phyloP scores from a whole-genome alignment of 2,329 filamentous ascomycete genomes.

The Xylariaceae sp. region DNA sequence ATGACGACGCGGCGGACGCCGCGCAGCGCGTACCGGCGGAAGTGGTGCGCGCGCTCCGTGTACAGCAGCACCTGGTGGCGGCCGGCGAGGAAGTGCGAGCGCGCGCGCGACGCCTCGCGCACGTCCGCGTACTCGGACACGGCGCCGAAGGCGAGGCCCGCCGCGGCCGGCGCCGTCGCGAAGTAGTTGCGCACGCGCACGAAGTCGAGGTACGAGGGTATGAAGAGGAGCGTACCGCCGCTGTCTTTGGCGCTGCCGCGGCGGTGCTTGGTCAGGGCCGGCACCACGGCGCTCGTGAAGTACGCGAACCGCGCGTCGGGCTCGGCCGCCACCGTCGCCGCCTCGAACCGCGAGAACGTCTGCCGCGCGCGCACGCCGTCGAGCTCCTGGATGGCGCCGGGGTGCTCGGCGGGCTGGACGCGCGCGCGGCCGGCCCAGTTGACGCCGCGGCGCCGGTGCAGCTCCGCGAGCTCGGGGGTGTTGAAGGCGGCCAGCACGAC shows the following conservation, averaged over 20 bases:
- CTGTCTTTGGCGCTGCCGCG: conserved; percentile 50
- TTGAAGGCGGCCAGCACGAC: conserved; percentile 80
- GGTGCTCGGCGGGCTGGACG: conserved; percentile 68
- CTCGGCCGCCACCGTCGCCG: conserved; percentile 69
- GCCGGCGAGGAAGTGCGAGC: conserved; percentile 84
- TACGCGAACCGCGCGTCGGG: conserved; percentile 90
- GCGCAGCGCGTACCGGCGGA: conserved; percentile 80
- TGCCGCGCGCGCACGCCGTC: conserved; percentile 70
- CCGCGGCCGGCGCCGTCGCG: conserved; percentile 65
- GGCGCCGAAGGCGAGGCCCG: conserved; percentile 69
- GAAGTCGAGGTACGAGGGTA: conserved; percentile 94
- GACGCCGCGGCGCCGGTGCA: conserved; percentile 74
- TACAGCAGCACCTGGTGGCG: conserved; percentile 85
- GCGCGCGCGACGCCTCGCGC: conserved; percentile 77
- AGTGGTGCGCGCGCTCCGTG: conserved; percentile 95
- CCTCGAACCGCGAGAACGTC: conserved; percentile 86
- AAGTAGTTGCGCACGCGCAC: conserved; percentile 92
- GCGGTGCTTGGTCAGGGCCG: conserved; percentile 69
- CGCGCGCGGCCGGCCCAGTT: conserved; percentile 83
- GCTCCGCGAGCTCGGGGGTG: conserved; percentile 82
- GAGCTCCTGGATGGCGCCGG: conserved; percentile 73
- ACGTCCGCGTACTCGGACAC: conserved; percentile 87
- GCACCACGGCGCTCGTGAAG: conserved; percentile 81
- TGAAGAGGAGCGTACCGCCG: conserved; percentile 78
- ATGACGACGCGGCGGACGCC: conserved; percentile 85